Evolutionary conservation across 139 green algal species (phyloP).

Genomic region (Astrephomene gubernaculifera): DNA sequence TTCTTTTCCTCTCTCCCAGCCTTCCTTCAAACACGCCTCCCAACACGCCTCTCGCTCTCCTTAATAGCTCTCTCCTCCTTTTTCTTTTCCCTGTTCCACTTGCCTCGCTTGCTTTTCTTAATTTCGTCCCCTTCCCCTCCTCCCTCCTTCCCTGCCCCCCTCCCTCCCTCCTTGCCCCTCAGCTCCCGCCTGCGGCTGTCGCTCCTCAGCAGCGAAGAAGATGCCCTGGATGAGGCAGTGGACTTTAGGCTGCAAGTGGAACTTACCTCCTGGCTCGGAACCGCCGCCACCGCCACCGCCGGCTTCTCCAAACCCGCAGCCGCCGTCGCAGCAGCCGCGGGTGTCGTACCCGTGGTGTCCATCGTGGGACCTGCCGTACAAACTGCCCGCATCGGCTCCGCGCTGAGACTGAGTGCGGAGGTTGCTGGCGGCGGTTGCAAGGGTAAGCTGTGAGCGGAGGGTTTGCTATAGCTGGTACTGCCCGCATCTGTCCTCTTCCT

Average conservation of each 20-base stretch:
- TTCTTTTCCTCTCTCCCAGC: too few species aligned
- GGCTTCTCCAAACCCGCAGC: background rate
- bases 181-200: background rate
- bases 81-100: too few species aligned
- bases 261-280: constrained; percentile 18
- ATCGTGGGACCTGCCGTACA: background rate
- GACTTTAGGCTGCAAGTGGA: background rate
- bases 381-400: background rate
- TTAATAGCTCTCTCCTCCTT: too few species aligned
- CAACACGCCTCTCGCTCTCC: too few species aligned
- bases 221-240: background rate
- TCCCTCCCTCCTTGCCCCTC: background rate
- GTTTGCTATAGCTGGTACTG: too few species aligned
- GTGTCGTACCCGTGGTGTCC: background rate
- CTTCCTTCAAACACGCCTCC: too few species aligned
- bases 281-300: background rate
- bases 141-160: background rate
- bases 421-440: constrained; percentile 15
- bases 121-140: background rate
- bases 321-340: background rate
- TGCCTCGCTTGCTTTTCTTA: too few species aligned
- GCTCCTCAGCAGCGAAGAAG: background rate
- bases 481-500: too few species aligned
- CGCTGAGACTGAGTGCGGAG: background rate
- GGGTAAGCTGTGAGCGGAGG: background rate